Evolutionary conservation across 2,329 filamentous ascomycete species (phyloP), one percentile per base, ranked within the genome.

Genomic region (Diaporthe sp.): DNA sequence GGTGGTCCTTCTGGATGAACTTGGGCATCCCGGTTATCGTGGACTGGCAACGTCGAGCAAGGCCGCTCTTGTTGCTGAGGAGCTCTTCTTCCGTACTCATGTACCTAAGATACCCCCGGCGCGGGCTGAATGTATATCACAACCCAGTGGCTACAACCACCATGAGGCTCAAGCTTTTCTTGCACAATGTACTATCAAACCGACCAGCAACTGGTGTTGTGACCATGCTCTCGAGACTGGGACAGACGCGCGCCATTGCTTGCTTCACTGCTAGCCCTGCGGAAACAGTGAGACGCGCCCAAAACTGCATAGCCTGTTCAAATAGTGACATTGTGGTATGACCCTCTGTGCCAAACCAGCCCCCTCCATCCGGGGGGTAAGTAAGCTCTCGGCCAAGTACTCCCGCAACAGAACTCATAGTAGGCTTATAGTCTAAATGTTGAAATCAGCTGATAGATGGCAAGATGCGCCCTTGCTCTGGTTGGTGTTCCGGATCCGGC

Each of bases 41-140:
- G 46, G 34, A 55, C 70, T 53, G 34, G 34, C 57, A 42, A 53
- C 57, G 31, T 37, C 39, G 31, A 59, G 55, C 53, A 44, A 39
- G 39, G 55, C 22, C 22, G 6, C 46, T 51, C 31, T 19, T 39
- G 28, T 37, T 68, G 65, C 65, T n/a, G 55, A 44, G 51, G 55
- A 62, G 65, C 42, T 71, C 57, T 62, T 51, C 58, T 49, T 65
- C 49, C 39, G 37, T 71, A 76, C 71, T 51, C 57, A 74, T 74
- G 71, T 71, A 74, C 74, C 59, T 74, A 49, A 68, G 59, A 74
- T 68, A 55, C 42, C 65, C 72, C 49, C 51, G 53, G 44, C 57
- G 51, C 55, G 51, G 46, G 57, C 61, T 42, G 34, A 58, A 68
- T 31, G 46, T 72, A 39, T 28, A 61, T 72, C 57, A 71, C 39